Percentiles rank a stretch among this genome's conserved stretches.
Conservation (phyloP, 1,284 basidiomycete species). For the Melanopsichium pennsylvanicum region DNA sequence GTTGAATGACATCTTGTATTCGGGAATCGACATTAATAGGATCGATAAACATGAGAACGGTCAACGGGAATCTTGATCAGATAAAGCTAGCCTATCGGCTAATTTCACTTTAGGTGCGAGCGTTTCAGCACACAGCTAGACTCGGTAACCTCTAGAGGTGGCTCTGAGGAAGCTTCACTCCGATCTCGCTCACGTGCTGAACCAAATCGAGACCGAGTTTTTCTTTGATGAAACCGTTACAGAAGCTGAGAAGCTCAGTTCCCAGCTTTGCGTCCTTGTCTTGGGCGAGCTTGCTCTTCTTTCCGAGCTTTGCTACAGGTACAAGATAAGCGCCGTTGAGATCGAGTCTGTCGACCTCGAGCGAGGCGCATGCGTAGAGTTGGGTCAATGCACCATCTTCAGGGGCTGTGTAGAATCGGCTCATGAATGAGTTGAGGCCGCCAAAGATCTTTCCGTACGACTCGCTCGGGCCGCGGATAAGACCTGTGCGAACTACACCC, state of each 20-base stretch:
- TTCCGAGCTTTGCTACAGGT: conserved; percentile 53
- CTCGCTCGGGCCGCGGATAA: conserved; percentile 17
- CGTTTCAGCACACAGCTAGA: no score
- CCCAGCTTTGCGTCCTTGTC: conserved; percentile 40
- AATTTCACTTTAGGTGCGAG: no score
- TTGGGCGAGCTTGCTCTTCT: conserved; percentile 31
- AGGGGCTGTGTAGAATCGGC: conserved; percentile 39
- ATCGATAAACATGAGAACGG: no score
- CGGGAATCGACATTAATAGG: no score
- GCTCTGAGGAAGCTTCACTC: conserved; percentile 30
- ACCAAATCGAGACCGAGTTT: conserved; percentile 37
- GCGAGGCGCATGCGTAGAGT: conserved; percentile 60
- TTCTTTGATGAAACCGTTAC: conserved; percentile 36
- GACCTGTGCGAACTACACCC: conserved; percentile 32
- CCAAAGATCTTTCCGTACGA: conserved; percentile 45
- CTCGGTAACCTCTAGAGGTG: conserved; percentile 25
- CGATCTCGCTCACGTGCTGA: conserved; percentile 16
- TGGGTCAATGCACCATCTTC: conserved; percentile 61
- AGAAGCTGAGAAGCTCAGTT: conserved; percentile 40
- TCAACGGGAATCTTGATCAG: no score
- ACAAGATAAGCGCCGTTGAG: conserved; percentile 58
- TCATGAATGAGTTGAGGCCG: conserved; percentile 9
- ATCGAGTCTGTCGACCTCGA: conserved; percentile 54
- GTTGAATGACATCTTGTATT: no score
- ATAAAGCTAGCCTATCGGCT: no score